Evolutionary conservation across 164 flowering plant species (phyloP).

Genomic region (Magnolia sinica): DNA sequence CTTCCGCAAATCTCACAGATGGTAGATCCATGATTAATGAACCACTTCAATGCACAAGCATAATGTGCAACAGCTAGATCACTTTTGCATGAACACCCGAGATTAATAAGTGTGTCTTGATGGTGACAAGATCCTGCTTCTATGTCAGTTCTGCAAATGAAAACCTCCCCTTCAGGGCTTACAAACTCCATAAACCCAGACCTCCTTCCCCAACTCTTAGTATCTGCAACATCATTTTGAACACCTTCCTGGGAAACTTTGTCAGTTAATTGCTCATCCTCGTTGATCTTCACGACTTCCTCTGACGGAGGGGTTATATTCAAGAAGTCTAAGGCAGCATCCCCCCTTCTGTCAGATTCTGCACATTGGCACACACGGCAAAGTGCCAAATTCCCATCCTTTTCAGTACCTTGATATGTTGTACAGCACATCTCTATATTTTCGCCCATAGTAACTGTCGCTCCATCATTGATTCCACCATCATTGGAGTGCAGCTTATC

Average conservation of each 20-base stretch:
- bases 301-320: conserved; percentile 51
- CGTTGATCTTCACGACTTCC: conserved; percentile 26
- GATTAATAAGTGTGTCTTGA: conserved; percentile 56
- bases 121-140: conserved; percentile 54
- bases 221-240: conserved; percentile 10
- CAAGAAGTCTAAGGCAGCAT: conserved; percentile 68
- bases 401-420: conserved; percentile 44
- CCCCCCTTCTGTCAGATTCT: conserved; percentile 87
- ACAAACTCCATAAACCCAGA: conserved; percentile 55
- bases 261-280: conserved; percentile 23
- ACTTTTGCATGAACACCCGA: conserved; percentile 90
- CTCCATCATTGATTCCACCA: conserved; percentile 20
- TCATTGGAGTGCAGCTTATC: conserved; percentile 12
- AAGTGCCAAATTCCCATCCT: conserved; percentile 42
- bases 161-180: conserved; percentile 83
- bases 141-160: conserved; percentile 66
- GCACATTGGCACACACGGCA: conserved; percentile 93
- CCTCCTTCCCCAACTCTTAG: conserved; percentile 22
- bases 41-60: conserved; percentile 96
- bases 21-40: conserved; percentile 89
- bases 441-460: conserved; percentile 25
- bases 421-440: conserved; percentile 17
- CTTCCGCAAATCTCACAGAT: conserved; percentile 86
- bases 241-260: conserved; percentile 19
- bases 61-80: conserved; percentile 89